Percentiles rank a stretch among this genome's conserved stretches.
These are phyloP conservation scores for Aspergillus steynii DNA, from an alignment of 495 filamentous ascomycete species.

Conservation along the genomic window DNA sequence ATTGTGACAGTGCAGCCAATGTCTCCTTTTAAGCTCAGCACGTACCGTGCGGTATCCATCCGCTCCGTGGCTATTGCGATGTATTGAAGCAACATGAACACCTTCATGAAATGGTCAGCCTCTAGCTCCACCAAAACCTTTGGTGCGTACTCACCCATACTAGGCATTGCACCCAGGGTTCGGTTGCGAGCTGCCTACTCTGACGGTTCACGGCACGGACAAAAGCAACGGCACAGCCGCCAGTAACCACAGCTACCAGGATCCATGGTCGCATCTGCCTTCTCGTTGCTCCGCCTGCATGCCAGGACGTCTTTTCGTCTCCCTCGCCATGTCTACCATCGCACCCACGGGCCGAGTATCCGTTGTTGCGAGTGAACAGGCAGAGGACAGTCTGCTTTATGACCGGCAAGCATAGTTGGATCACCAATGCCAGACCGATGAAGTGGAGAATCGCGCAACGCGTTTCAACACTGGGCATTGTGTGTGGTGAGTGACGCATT, in stretches of 20 bases:
- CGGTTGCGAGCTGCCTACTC: background rate
- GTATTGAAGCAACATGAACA: slow-evolving; percentile 2
- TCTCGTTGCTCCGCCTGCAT: background rate
- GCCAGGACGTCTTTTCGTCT: background rate
- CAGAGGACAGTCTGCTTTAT: background rate
- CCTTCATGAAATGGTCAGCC: background rate
- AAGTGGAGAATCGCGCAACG: slow-evolving; percentile 1
- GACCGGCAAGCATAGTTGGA: background rate
- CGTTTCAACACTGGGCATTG: background rate
- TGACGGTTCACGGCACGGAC: background rate
- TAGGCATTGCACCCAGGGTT: background rate
- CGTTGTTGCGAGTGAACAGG: background rate
- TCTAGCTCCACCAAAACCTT: background rate
- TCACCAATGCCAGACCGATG: background rate
- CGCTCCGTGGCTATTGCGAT: background rate
- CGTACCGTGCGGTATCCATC: background rate
- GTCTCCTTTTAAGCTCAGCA: background rate
- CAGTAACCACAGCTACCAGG: background rate
- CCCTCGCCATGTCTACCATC: background rate
- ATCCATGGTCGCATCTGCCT: background rate
- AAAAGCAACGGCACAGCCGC: background rate
- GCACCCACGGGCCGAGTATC: background rate
- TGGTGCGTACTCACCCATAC: background rate
- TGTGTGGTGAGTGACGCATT: background rate
- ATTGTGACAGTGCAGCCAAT: background rate